Evolutionary conservation across 257 asterid species (phyloP).

Genomic region (Nicotiana otophora): DNA sequence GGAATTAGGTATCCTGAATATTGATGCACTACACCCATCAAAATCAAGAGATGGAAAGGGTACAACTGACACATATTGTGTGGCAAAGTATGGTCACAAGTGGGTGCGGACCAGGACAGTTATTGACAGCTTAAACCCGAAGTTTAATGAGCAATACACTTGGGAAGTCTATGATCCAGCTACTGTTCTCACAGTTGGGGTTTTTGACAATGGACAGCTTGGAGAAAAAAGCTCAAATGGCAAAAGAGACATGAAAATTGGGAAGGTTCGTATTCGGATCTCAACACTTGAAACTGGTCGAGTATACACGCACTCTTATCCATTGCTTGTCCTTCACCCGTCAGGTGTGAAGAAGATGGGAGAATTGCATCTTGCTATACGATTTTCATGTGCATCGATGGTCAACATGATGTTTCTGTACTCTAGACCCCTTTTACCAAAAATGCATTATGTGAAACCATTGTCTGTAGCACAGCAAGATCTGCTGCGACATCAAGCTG

Average conservation of each 20-base stretch:
- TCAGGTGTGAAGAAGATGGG: slow-evolving; percentile 96
- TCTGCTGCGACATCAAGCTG: slow-evolving; percentile 75
- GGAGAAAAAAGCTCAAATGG: slow-evolving; percentile 40
- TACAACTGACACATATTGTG: slow-evolving; percentile 71
- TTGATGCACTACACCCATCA: slow-evolving; percentile 68
- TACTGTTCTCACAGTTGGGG: slow-evolving; percentile 83
- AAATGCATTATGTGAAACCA: slow-evolving; percentile 83
- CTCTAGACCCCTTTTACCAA: slow-evolving; percentile 70
- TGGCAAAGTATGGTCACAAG: slow-evolving; percentile 83
- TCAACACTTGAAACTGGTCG: slow-evolving; percentile 83
- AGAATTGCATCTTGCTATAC: slow-evolving; percentile 82
- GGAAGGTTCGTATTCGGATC: slow-evolving; percentile 78
- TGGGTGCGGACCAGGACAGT: slow-evolving; percentile 89
- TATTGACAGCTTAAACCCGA: slow-evolving; percentile 70
- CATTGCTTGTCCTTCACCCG: slow-evolving; percentile 68
- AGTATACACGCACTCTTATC: slow-evolving; percentile 79
- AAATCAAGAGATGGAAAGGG: slow-evolving; percentile 66
- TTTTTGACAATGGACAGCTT: slow-evolving; percentile 61
- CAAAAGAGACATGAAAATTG: slow-evolving; percentile 52
- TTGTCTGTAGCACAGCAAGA: slow-evolving; percentile 59
- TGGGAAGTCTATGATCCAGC: slow-evolving; percentile 98
- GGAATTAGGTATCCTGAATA: slow-evolving; percentile 71
- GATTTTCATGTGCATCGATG: slow-evolving; percentile 73
- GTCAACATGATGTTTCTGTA: slow-evolving; percentile 56
- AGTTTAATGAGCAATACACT: slow-evolving; percentile 87